phyloP scores from a whole-genome alignment of 2,329 filamentous ascomycete genomes.

The Periconia digitata region DNA sequence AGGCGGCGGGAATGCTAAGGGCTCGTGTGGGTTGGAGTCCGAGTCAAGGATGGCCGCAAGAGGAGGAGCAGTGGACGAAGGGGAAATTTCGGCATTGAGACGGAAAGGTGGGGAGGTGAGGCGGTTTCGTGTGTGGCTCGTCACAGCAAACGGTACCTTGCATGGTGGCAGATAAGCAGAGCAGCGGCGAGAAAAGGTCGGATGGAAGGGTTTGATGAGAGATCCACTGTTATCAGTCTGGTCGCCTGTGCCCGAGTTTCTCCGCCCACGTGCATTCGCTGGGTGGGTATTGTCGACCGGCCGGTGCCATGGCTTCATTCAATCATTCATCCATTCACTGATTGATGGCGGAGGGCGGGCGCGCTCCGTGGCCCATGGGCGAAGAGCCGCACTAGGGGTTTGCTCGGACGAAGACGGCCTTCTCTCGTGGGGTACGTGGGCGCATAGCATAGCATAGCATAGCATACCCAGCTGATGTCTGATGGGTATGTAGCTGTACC shows the following conservation, averaged over 20 bases:
- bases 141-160: conserved; percentile 11
- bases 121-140: conserved; percentile 3
- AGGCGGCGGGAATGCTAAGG: not conserved
- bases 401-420: conserved; percentile 10
- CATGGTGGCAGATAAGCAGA: conserved; percentile 1
- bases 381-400: conserved; percentile 6
- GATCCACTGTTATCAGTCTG: conserved; percentile 1
- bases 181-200: too few species aligned
- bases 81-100: conserved; percentile 3
- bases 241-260: conserved; percentile 19
- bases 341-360: too few species aligned
- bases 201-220: not conserved
- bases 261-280: conserved; percentile 21
- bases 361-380: too few species aligned
- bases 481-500: too few species aligned
- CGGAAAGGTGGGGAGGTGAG: not conserved
- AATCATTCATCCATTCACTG: too few species aligned
- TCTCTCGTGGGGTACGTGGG: too few species aligned
- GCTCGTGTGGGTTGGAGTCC: not conserved
- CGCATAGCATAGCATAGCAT: too few species aligned
- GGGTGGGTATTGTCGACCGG: conserved; percentile 6
- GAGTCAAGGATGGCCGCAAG: not conserved
- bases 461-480: too few species aligned
- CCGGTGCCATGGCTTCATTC: too few species aligned
- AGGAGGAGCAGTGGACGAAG: not conserved